phyloP scores from a whole-genome alignment of 805 yeast genomes.

The Clavispora carvajalis region DNA sequence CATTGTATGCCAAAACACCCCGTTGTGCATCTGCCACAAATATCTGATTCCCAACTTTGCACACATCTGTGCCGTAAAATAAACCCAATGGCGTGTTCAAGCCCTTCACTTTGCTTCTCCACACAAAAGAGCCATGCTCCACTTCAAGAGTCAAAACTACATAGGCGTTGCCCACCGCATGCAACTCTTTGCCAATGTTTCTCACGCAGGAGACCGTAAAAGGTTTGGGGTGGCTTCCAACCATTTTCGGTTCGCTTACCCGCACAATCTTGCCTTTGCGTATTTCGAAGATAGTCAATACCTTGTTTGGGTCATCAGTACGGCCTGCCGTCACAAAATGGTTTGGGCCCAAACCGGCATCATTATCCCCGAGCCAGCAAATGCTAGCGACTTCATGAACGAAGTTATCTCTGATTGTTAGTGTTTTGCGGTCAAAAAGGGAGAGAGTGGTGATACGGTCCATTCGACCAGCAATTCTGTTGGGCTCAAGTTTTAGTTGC shows the following conservation, averaged over 20 bases:
- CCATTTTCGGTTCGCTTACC: neutral
- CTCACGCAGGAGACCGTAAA: neutral
- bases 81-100: neutral
- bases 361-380: neutral
- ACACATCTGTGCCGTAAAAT: slow-evolving; percentile 12
- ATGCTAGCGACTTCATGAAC: neutral
- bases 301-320: neutral
- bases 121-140: neutral
- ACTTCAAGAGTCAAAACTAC: neutral
- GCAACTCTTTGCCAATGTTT: neutral
- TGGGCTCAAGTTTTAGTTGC: neutral
- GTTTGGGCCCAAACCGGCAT: neutral
- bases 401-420: neutral
- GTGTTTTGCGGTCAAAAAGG: neutral
- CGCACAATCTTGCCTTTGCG: neutral
- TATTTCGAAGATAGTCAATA: neutral
- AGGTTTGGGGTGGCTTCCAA: neutral
- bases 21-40: slow-evolving; percentile 8
- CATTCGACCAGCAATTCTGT: neutral
- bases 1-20: slow-evolving; percentile 6
- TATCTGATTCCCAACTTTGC: slow-evolving; percentile 1
- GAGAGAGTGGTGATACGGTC: neutral
- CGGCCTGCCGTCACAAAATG: neutral
- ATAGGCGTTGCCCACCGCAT: neutral
- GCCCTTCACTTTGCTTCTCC: neutral